Evolutionary conservation across 2,329 filamentous ascomycete genomes (phyloP).

Genomic region (Samsoniella hepiali): DNA sequence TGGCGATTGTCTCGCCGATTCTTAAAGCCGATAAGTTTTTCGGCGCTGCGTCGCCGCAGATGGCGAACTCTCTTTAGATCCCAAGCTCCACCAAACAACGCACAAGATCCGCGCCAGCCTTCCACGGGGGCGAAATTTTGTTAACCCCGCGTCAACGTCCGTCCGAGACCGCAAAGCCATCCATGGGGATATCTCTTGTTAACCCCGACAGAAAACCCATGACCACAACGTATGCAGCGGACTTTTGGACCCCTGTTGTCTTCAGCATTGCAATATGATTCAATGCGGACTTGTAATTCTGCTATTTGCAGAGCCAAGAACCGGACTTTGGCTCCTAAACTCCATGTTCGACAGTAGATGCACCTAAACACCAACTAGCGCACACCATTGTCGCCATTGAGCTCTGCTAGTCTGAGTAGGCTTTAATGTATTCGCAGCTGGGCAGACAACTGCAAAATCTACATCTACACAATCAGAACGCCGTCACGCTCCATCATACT

Average conservation of each 20-base stretch:
- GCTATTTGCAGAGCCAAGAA: neutral
- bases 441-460: too few species aligned
- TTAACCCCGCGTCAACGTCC: neutral
- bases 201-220: neutral
- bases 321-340: neutral
- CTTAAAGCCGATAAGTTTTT: constrained; percentile 9
- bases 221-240: neutral
- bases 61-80: neutral
- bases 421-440: too few species aligned
- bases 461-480: too few species aligned
- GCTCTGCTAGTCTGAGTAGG: neutral
- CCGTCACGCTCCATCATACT: too few species aligned
- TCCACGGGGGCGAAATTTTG: neutral
- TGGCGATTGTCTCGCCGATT: neutral
- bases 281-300: neutral
- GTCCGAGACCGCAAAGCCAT: too few species aligned
- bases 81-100: neutral
- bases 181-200: neutral
- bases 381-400: neutral
- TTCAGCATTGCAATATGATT: neutral
- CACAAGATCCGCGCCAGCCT: neutral
- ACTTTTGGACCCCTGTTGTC: neutral
- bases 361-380: neutral
- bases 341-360: neutral
- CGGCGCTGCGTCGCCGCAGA: neutral